These are phyloP conservation scores for Nicotiana tomentosiformis DNA, from an alignment of 257 asterid genomes.

Conservation along the genomic window DNA sequence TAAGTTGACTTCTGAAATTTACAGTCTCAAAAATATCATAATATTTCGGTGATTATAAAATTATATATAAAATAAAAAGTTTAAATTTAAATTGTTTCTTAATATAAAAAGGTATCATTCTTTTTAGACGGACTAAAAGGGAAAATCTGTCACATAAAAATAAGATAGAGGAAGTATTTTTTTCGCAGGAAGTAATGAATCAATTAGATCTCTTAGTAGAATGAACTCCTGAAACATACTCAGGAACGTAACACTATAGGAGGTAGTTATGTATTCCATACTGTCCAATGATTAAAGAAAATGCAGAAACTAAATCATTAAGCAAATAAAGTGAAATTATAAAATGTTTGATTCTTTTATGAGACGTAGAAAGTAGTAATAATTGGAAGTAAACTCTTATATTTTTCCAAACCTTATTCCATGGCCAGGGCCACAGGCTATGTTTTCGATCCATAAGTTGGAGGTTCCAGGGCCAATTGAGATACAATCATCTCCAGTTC, in stretches of 20 bases:
- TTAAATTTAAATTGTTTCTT: too few relatives aligned
- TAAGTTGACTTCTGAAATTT: too few relatives aligned
- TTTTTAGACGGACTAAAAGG: too few relatives aligned
- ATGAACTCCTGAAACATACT: neutral
- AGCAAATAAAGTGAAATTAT: neutral
- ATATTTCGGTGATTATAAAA: too few relatives aligned
- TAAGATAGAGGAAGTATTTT: too few relatives aligned
- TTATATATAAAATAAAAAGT: too few relatives aligned
- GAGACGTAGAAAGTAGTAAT: neutral
- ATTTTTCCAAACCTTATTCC: neutral
- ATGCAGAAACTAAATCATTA: neutral
- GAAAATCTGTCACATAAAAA: too few relatives aligned
- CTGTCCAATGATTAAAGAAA: neutral
- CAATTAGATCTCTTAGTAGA: neutral
- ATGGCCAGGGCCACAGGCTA: slow-evolving; percentile 3
- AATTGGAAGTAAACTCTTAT: neutral
- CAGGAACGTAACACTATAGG: neutral
- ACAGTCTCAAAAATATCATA: too few relatives aligned
- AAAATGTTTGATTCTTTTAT: neutral
- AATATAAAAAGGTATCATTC: too few relatives aligned
- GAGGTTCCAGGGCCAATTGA: slow-evolving; percentile 5
- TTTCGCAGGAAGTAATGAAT: neutral
- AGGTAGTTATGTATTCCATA: neutral
- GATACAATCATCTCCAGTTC: slow-evolving; percentile 3
- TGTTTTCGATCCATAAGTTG: slow-evolving; percentile 3